Evolutionary conservation across 2,329 filamentous ascomycete species (phyloP), one percentile per base, ranked within the genome.

Genomic region (Hypocrella siamensis): DNA sequence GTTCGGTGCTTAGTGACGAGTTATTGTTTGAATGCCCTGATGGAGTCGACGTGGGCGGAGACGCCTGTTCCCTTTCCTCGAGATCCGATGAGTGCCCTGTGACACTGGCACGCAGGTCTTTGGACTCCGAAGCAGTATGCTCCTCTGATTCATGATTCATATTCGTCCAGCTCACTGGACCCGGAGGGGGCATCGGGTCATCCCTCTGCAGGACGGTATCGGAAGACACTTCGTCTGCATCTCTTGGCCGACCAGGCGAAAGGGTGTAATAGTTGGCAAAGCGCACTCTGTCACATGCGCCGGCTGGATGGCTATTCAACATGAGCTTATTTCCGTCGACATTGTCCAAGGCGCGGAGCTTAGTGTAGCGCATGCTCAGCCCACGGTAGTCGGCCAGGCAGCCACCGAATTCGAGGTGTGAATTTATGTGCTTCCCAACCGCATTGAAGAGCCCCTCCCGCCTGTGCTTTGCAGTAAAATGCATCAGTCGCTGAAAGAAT

Each of bases 251-350:
- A 4, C 85, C 85, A 8, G 79, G 78, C 41, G 80, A 85, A n/a
- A 80, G 69, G 1, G 85, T 93, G 48, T 88, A 93, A 50, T 93
- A 93, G 48, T 93, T 93, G 35, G 83, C 65, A 45, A 93, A 93
- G 12, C 84, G 68, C 9, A 90, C 70, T 32, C 77, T 63, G 3
- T 61, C 57, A 2, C 58, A 45, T 4, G 57, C 36, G 3, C 36
- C 36, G 10, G 31, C 24, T 3, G 41, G 35, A 14, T 41, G 37
- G 2, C 40, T 41, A 28, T 34, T 35, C 18, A 14, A 41, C 28
- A 39, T 33, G 28, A 43, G 39, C 31, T 46, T 52, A 2, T 67
- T 43, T 39, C 78, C 72, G 35, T 81, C 68, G 4, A 75, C 59
- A 45, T 81, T 75, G 47, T 93, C 84, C 8, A 93, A 57, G 2